Evolutionary conservation across 2,329 filamentous ascomycete genomes (phyloP).

Genomic region (Colletotrichum tropicale): DNA sequence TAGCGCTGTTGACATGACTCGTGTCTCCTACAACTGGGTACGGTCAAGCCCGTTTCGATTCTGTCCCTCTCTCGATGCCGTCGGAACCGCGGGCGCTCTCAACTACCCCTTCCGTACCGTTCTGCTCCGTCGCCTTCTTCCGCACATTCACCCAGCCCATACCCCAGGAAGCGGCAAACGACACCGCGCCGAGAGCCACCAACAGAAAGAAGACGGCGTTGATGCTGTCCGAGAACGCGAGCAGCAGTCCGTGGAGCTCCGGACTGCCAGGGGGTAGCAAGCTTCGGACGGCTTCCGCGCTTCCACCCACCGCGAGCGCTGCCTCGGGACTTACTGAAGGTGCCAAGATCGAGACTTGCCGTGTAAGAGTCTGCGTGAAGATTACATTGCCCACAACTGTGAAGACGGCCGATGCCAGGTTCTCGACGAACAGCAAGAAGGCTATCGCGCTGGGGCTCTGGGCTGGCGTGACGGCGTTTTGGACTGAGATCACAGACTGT

Average conservation of each 20-base stretch:
- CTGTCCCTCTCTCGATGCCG: neutral
- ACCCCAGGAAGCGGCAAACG: neutral
- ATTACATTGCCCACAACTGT: neutral
- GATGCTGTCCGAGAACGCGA: neutral
- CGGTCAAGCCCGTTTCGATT: neutral
- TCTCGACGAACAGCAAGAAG: neutral
- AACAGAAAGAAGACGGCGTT: neutral
- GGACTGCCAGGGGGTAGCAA: neutral
- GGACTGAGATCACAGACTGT: neutral
- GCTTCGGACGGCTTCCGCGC: neutral
- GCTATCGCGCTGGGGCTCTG: neutral
- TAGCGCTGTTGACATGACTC: fast-evolving
- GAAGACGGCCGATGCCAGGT: neutral
- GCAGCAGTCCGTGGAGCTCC: neutral
- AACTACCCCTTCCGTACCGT: neutral
- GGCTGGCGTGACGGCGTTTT: neutral
- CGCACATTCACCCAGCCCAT: neutral
- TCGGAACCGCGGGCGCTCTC: neutral
- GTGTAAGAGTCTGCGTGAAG: neutral
- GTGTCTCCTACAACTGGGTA: fast-evolving
- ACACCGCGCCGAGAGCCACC: neutral
- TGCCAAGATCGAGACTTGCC: neutral
- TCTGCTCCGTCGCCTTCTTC: neutral
- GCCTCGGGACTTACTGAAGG: neutral
- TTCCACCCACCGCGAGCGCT: neutral